Evolutionary conservation across 1,139 yeast species (phyloP).

Genomic region (Pichiaceae sp.): DNA sequence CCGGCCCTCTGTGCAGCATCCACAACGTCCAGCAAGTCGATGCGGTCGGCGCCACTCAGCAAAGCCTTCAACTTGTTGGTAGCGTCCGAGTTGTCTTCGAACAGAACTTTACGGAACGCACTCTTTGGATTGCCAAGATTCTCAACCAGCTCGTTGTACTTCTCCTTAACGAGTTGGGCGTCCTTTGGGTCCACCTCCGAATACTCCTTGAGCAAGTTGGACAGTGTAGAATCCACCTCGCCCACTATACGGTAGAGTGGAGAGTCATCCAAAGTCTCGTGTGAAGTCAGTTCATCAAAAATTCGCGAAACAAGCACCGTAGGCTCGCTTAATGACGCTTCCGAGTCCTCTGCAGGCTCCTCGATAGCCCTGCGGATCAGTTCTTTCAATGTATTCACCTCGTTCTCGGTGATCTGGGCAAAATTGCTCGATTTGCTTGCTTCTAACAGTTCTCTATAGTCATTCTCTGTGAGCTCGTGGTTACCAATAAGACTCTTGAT

Average conservation of each 20-base stretch:
- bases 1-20: slow-evolving; percentile 16
- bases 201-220: slow-evolving; percentile 3
- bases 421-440: background rate
- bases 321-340: background rate
- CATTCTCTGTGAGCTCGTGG: background rate
- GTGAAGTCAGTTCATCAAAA: slow-evolving; percentile 17
- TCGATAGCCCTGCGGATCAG: background rate
- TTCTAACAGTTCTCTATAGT: background rate
- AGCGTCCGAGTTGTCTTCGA: slow-evolving; percentile 12
- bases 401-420: background rate
- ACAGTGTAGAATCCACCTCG: slow-evolving; percentile 11
- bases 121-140: slow-evolving; percentile 14
- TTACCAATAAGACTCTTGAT: slow-evolving; percentile 4
- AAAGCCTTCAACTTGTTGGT: slow-evolving; percentile 10
- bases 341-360: background rate
- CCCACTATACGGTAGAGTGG: slow-evolving; percentile 13
- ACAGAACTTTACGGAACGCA: slow-evolving; percentile 12
- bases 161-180: background rate
- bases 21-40: slow-evolving; percentile 18
- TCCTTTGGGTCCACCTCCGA: background rate
- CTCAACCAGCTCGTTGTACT: slow-evolving; percentile 10
- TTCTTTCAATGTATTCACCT: background rate
- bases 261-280: slow-evolving; percentile 12
- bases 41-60: slow-evolving; percentile 18
- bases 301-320: background rate